These are phyloP conservation scores for Penicillium sp. DNA, from an alignment of 2,329 filamentous ascomycete species.

Conservation along the genomic window DNA sequence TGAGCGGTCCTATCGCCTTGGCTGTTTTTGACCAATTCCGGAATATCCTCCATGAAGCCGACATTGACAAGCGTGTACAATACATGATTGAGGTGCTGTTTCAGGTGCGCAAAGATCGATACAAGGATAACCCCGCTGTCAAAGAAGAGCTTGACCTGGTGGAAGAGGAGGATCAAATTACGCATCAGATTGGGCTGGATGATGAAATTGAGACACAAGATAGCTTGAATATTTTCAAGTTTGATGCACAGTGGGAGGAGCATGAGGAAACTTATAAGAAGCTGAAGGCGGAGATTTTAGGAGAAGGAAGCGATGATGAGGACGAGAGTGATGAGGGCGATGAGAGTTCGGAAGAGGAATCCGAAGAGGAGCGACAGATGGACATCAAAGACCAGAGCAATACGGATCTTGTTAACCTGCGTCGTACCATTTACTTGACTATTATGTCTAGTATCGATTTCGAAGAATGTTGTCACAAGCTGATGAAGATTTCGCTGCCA, in stretches of 20 bases:
- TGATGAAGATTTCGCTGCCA: constrained; percentile 92
- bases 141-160: constrained; percentile 93
- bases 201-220: constrained; percentile 86
- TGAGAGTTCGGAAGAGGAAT: constrained; percentile 70
- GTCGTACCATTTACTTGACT: constrained; percentile 93
- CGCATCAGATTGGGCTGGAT: constrained; percentile 81
- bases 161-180: constrained; percentile 98
- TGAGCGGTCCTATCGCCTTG: constrained; percentile 85
- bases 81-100: constrained; percentile 99
- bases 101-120: constrained; percentile 93
- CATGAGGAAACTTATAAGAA: constrained; percentile 89
- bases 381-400: constrained; percentile 99
- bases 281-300: constrained; percentile 90
- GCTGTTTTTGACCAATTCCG: constrained; percentile 96
- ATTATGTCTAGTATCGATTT: constrained; percentile 97
- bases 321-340: constrained; percentile 66
- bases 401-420: constrained; percentile 89
- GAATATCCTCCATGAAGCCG: constrained; percentile 92
- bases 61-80: constrained; percentile 97
- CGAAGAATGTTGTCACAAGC: constrained; percentile 95
- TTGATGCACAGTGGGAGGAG: constrained; percentile 85
- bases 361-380: constrained; percentile 79
- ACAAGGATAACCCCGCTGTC: constrained; percentile 90
- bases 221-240: constrained; percentile 93
- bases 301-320: constrained; percentile 86